Evolutionary conservation across 495 filamentous ascomycete species (phyloP).

Genomic region (Bryoglossum gracile): DNA sequence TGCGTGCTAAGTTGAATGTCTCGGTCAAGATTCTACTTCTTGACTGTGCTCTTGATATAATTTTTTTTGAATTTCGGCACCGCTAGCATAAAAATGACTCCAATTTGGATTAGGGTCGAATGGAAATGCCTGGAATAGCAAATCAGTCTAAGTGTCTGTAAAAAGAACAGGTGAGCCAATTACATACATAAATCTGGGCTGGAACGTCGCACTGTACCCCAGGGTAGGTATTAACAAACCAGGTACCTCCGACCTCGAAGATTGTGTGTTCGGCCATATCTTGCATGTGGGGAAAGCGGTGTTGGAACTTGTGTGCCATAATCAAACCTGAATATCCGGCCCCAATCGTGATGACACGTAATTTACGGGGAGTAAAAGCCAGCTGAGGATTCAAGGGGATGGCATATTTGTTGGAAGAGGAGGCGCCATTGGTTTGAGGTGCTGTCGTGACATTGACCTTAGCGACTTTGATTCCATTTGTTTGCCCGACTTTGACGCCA

Average conservation of each 20-base stretch:
- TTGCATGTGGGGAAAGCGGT: constrained; percentile 29
- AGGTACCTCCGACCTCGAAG: constrained; percentile 50
- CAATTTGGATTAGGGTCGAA: background rate
- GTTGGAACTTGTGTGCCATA: constrained; percentile 38
- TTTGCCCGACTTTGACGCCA: no score
- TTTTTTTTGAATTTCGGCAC: background rate
- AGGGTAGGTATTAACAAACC: constrained; percentile 46
- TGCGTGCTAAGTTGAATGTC: background rate
- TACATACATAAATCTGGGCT: background rate
- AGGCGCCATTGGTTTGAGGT: no score
- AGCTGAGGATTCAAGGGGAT: background rate
- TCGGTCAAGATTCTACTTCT: background rate
- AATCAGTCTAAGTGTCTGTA: no score
- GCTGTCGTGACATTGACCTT: no score
- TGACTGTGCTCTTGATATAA: background rate
- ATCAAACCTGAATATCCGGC: constrained; percentile 55
- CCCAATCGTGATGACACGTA: constrained; percentile 29
- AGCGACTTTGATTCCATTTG: no score
- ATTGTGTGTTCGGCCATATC: constrained; percentile 44
- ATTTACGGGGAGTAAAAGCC: background rate
- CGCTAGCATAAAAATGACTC: background rate
- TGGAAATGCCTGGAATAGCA: background rate
- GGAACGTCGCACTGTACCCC: constrained; percentile 20
- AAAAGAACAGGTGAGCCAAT: no score
- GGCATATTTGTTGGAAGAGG: background rate